These are phyloP conservation scores for Myrica gale DNA, from an alignment of 306 rosid species.

Conservation along the genomic window DNA sequence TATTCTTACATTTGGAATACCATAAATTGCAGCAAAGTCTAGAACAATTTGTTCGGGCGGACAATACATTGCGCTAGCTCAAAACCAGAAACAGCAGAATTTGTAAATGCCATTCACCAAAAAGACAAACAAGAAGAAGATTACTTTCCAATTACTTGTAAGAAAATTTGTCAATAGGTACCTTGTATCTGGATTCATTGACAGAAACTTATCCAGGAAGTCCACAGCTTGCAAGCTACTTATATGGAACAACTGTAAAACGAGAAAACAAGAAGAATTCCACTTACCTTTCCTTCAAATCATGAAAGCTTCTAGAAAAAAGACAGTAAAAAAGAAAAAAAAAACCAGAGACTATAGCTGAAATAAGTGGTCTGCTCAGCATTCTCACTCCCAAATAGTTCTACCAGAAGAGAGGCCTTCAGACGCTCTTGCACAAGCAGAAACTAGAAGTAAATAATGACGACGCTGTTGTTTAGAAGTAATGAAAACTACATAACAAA, in stretches of 20 bases:
- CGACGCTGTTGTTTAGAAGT: not conserved
- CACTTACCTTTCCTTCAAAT: constrained; percentile 26
- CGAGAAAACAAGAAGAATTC: constrained; percentile 6
- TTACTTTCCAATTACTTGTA: constrained; percentile 15
- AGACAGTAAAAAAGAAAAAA: not conserved
- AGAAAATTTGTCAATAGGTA: constrained; percentile 31
- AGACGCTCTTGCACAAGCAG: constrained; percentile 11
- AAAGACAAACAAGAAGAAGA: not conserved
- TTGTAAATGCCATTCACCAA: constrained; percentile 8
- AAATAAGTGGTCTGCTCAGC: not conserved
- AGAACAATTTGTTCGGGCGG: not conserved
- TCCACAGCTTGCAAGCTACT: constrained; percentile 80
- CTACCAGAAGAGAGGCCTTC: not conserved
- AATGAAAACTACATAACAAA: not conserved
- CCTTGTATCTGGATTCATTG: constrained; percentile 79
- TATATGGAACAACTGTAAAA: constrained; percentile 55
- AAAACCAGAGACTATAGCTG: not conserved
- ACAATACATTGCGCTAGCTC: constrained; percentile 2
- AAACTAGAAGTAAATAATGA: not conserved
- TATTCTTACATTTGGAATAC: not conserved
- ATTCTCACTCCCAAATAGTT: not conserved
- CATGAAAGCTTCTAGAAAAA: constrained; percentile 1
- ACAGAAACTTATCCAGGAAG: constrained; percentile 72
- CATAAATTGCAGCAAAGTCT: not conserved
- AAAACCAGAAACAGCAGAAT: constrained; percentile 10